Percentiles rank a stretch among this genome's conserved stretches.
phyloP scores from a whole-genome alignment of 2,329 filamentous ascomycete genomes.

The Huntiella abstrusa region DNA sequence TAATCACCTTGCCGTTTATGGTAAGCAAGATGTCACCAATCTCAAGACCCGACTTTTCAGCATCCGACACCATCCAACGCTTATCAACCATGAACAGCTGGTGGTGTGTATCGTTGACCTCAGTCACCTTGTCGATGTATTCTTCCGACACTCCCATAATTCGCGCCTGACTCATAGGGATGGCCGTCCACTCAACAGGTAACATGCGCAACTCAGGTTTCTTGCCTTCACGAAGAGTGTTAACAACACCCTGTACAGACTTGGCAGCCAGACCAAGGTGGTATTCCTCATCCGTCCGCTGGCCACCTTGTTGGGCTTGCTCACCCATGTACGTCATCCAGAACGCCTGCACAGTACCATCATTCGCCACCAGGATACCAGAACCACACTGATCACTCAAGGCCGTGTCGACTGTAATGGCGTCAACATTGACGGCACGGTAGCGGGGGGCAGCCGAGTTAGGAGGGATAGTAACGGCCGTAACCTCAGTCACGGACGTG shows the following conservation, averaged over 20 bases:
- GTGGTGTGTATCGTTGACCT: conserved; percentile 77
- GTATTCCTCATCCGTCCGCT: conserved; percentile 84
- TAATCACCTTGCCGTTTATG: conserved; percentile 80
- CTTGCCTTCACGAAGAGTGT: conserved; percentile 62
- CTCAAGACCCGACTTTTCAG: conserved; percentile 31
- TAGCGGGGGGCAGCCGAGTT: conserved; percentile 85
- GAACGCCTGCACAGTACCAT: conserved; percentile 82
- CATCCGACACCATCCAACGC: conserved; percentile 46
- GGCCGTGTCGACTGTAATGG: conserved; percentile 89
- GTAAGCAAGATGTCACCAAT: conserved; percentile 90
- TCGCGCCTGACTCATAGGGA: conserved; percentile 90
- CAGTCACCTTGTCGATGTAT: conserved; percentile 81
- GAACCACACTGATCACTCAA: conserved; percentile 83
- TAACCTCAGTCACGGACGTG: conserved; percentile 91
- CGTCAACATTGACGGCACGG: conserved; percentile 85
- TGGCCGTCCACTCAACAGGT: conserved; percentile 82
- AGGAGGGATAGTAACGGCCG: conserved; percentile 86
- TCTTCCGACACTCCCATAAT: conserved; percentile 95
- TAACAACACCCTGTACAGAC: conserved; percentile 71
- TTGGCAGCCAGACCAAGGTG: conserved; percentile 83
- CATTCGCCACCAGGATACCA: conserved; percentile 74
- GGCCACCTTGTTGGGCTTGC: conserved; percentile 42
- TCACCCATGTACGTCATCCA: conserved; percentile 97
- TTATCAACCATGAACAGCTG: conserved; percentile 98
- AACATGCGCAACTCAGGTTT: conserved; percentile 74